These are phyloP conservation scores for Dioszegia crocea DNA, from an alignment of 768 basidiomycete genomes.

Conservation along the genomic window DNA sequence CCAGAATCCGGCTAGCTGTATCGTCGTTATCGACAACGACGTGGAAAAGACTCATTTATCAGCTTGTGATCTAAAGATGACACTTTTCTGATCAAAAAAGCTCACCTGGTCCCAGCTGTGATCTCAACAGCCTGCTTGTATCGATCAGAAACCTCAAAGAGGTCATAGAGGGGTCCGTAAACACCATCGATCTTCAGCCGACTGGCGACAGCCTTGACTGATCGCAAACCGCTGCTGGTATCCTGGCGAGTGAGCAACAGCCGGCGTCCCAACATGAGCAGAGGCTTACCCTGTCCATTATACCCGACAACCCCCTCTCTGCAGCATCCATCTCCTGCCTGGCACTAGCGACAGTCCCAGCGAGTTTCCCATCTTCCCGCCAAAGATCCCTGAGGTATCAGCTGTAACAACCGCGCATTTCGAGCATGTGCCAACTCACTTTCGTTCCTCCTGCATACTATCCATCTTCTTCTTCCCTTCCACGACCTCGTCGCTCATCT, in stretches of 20 bases:
- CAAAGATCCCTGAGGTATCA: slow-evolving; percentile 62
- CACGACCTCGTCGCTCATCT: slow-evolving; percentile 54
- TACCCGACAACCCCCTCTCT: slow-evolving; percentile 72
- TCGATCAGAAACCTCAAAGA: slow-evolving; percentile 86
- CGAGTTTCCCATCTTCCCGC: slow-evolving; percentile 88
- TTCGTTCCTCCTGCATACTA: slow-evolving; percentile 67
- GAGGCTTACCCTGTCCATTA: slow-evolving; percentile 86
- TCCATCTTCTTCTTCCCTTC: slow-evolving; percentile 64
- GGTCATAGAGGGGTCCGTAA: slow-evolving; percentile 86
- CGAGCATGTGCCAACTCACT: slow-evolving; percentile 10
- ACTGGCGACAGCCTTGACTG: slow-evolving; percentile 78
- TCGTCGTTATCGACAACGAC: slow-evolving; percentile 96
- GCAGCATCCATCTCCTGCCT: slow-evolving; percentile 73
- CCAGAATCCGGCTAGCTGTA: slow-evolving; percentile 84
- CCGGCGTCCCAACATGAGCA: not conserved
- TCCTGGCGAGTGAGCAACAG: slow-evolving; percentile 57
- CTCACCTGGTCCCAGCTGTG: slow-evolving; percentile 89
- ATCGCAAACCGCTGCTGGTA: slow-evolving; percentile 78
- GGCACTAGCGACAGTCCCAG: slow-evolving; percentile 70
- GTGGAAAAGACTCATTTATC: slow-evolving; percentile 72
- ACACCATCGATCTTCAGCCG: slow-evolving; percentile 73
- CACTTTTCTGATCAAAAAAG: not conserved
- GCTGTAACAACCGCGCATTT: not conserved
- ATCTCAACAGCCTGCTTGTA: slow-evolving; percentile 91
- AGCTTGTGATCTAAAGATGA: not conserved